A percentile compares a stretch with the other conserved stretches of the same genome.
Conservation (phyloP, 1,284 basidiomycete genomes). For the Lignosus rhinocerotis region DNA sequence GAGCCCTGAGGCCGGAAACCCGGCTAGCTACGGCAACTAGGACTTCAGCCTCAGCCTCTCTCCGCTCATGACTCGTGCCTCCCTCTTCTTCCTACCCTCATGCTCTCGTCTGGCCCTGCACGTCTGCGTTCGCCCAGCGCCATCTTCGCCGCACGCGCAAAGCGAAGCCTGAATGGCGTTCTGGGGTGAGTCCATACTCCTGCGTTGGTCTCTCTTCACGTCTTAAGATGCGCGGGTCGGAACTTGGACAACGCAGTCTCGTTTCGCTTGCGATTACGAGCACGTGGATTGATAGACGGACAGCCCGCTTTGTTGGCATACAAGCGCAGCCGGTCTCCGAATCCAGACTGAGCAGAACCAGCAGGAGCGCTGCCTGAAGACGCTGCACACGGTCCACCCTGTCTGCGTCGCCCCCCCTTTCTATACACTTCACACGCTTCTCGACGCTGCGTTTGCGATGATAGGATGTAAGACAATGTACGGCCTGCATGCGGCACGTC, state of each 20-base stretch:
- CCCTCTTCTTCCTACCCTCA: conserved; percentile 6
- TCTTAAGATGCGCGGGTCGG: too few relatives aligned
- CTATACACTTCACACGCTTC: neutral
- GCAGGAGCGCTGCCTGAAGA: neutral
- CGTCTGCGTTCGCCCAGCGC: conserved; percentile 7
- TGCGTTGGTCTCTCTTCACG: too few relatives aligned
- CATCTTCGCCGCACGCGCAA: conserved; percentile 3
- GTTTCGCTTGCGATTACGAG: too few relatives aligned
- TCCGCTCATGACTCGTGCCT: conserved; percentile 10
- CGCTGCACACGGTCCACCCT: neutral
- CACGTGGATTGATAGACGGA: too few relatives aligned
- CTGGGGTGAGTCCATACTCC: conserved; percentile 13
- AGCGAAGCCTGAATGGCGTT: neutral
- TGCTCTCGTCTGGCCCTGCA: conserved; percentile 16
- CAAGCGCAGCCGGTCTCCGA: neutral
- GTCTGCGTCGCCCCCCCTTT: neutral
- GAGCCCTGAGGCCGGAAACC: neutral
- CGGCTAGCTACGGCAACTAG: neutral
- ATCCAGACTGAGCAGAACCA: neutral
- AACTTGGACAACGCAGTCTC: too few relatives aligned
- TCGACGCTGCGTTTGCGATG: neutral
- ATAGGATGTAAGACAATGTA: neutral
- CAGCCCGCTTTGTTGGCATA: neutral
- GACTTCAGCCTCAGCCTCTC: neutral
- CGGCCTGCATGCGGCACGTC: neutral